Conservation (phyloP, 768 basidiomycete genomes). For the Pisolithus marmoratus region DNA sequence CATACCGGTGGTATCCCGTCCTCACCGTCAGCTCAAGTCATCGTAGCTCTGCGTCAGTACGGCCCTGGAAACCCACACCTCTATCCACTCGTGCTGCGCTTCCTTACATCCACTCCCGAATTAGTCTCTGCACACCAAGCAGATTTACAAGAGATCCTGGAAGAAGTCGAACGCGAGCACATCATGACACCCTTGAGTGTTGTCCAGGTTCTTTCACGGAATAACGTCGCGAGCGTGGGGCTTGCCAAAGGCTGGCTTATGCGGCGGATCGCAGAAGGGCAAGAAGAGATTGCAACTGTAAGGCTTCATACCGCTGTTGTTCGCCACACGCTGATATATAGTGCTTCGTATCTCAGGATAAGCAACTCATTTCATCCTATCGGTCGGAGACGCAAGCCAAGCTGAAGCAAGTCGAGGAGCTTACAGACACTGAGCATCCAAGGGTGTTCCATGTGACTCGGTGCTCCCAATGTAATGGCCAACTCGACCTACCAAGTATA, state of each 20-base stretch:
- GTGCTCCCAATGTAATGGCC: conserved; percentile 84
- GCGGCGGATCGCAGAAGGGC: conserved; percentile 64
- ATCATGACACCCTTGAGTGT: conserved; percentile 89
- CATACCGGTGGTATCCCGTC: conserved; percentile 2
- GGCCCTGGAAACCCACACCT: conserved; percentile 67
- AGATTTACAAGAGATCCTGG: conserved; percentile 68
- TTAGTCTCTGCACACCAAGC: conserved; percentile 63
- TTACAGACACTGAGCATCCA: conserved; percentile 73
- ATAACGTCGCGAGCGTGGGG: conserved; percentile 86
- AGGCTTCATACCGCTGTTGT: conserved; percentile 22
- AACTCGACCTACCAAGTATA: conserved; percentile 86
- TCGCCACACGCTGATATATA: neutral
- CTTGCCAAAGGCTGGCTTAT: conserved; percentile 90
- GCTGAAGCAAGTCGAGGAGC: conserved; percentile 72
- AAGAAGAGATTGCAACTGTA: conserved; percentile 77
- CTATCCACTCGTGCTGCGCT: conserved; percentile 84
- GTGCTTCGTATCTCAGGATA: conserved; percentile 51
- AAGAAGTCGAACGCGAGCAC: conserved; percentile 71
- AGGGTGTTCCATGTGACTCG: conserved; percentile 92
- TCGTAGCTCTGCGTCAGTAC: conserved; percentile 70
- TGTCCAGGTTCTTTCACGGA: conserved; percentile 82
- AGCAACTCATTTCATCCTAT: conserved; percentile 82
- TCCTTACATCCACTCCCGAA: conserved; percentile 78
- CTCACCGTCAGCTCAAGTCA: conserved; percentile 42
- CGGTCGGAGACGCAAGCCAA: conserved; percentile 77